Conservation (phyloP, 2,329 filamentous ascomycete species). For the Fonsecaea pugnacius region DNA sequence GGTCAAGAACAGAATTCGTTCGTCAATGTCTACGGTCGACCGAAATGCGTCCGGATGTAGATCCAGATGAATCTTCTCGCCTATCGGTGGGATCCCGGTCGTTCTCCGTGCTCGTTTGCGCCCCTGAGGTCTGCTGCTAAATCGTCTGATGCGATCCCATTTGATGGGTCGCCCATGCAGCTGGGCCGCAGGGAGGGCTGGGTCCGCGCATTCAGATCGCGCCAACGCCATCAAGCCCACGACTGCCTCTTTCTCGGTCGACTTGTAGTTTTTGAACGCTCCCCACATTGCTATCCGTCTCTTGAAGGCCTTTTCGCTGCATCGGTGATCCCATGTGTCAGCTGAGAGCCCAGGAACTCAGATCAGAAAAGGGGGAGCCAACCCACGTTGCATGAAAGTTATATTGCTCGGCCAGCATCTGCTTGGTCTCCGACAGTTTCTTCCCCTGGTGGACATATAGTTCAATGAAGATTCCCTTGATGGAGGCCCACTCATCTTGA, state of each 20-base stretch:
- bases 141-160: conserved; percentile 21
- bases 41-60: conserved; percentile 7
- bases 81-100: conserved; percentile 9
- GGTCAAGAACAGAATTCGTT: conserved; percentile 17
- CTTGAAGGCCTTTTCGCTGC: conserved; percentile 23
- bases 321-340: not conserved
- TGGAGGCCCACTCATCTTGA: conserved; percentile 11
- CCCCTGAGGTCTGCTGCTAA: conserved; percentile 10
- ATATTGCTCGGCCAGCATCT: conserved; percentile 16
- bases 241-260: conserved; percentile 15
- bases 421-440: conserved; percentile 13
- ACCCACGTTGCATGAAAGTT: conserved; percentile 21
- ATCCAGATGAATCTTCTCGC: conserved; percentile 16
- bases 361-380: not conserved
- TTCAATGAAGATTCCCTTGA: conserved; percentile 21
- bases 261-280: conserved; percentile 22
- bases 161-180: conserved; percentile 18
- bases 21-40: conserved; percentile 5
- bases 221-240: not conserved
- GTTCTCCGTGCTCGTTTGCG: conserved; percentile 3
- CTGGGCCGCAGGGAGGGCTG: not conserved
- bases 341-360: not conserved
- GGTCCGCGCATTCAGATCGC: not conserved
- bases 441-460: conserved; percentile 20
- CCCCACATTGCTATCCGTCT: conserved; percentile 18